Evolutionary conservation across 371 early-diverging fungal species (phyloP).

Genomic region (Lichtheimia ramosa): DNA sequence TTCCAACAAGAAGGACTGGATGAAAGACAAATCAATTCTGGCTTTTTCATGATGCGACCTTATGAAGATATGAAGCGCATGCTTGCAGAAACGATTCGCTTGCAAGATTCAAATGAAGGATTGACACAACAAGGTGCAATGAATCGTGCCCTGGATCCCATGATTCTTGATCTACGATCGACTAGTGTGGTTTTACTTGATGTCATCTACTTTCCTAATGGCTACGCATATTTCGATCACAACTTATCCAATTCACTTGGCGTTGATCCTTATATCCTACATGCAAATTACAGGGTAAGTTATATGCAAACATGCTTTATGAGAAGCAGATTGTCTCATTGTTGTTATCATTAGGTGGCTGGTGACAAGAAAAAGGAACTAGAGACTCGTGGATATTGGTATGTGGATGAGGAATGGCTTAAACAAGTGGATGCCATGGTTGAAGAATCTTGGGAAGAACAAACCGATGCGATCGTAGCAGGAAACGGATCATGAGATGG

Average conservation of each 20-base stretch:
- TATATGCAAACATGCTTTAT: neutral
- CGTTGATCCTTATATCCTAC: slow-evolving; percentile 41
- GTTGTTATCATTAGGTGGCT: slow-evolving; percentile 25
- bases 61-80: slow-evolving; percentile 28
- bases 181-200: slow-evolving; percentile 33
- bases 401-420: slow-evolving; percentile 42
- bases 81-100: slow-evolving; percentile 33
- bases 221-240: slow-evolving; percentile 32
- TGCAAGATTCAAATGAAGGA: slow-evolving; percentile 29
- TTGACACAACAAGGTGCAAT: slow-evolving; percentile 45
- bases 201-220: slow-evolving; percentile 44
- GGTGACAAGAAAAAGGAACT: slow-evolving; percentile 51
- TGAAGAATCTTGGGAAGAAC: slow-evolving; percentile 13
- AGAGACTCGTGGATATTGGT: slow-evolving; percentile 30
- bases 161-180: slow-evolving; percentile 32
- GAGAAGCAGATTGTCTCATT: neutral
- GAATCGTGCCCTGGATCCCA: slow-evolving; percentile 28
- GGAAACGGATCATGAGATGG: slow-evolving; percentile 2
- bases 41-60: slow-evolving; percentile 44
- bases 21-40: slow-evolving; percentile 32
- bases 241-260: slow-evolving; percentile 28
- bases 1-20: slow-evolving; percentile 42
- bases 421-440: slow-evolving; percentile 24
- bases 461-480: slow-evolving; percentile 16
- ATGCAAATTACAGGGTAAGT: slow-evolving; percentile 40